Evolutionary conservation across 2,329 filamentous ascomycete genomes (phyloP).

Genomic region (Aspergillus latus): DNA sequence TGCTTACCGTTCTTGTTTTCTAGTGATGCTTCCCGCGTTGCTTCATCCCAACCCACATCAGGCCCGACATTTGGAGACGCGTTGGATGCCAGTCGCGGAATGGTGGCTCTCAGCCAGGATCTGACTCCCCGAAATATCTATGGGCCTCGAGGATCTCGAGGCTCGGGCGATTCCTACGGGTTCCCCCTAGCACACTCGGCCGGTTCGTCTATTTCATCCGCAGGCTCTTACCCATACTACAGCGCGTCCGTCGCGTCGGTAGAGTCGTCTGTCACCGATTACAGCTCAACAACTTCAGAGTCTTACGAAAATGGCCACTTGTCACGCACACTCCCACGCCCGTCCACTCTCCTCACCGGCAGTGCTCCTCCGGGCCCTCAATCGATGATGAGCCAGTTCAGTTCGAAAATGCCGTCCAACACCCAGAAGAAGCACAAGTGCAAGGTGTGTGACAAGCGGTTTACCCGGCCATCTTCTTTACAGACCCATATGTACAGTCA

Average conservation of each 20-base stretch:
- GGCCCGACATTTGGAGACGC: slow-evolving; percentile 78
- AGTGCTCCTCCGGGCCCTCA: slow-evolving; percentile 79
- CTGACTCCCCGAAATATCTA: slow-evolving; percentile 86
- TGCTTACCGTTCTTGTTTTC: slow-evolving; percentile 20
- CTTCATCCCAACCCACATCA: slow-evolving; percentile 51
- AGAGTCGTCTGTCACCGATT: slow-evolving; percentile 83
- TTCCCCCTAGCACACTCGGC: slow-evolving; percentile 89
- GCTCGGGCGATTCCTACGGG: slow-evolving; percentile 82
- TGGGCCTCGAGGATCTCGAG: slow-evolving; percentile 65
- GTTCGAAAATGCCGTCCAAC: slow-evolving; percentile 91
- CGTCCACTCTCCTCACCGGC: slow-evolving; percentile 62
- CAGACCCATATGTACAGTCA: slow-evolving; percentile 99
- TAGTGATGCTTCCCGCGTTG: slow-evolving; percentile 36
- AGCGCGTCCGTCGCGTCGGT: slow-evolving; percentile 68
- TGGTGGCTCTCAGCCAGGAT: slow-evolving; percentile 94
- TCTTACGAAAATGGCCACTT: slow-evolving; percentile 70
- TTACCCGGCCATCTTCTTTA: slow-evolving; percentile 88
- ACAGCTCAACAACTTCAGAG: slow-evolving; percentile 85
- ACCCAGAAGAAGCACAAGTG: slow-evolving; percentile 99
- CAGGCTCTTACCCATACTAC: slow-evolving; percentile 81
- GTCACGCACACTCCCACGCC: slow-evolving; percentile 80
- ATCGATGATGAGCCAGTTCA: slow-evolving; percentile 99
- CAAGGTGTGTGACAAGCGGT: slow-evolving; percentile 97
- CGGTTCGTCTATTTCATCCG: slow-evolving; percentile 86
- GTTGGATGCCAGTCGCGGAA: slow-evolving; percentile 87